Evolutionary conservation across 225 moss, liverwort and hornwort species (phyloP), one percentile per base, ranked within the genome.

Genomic region (Neckera pumila): DNA sequence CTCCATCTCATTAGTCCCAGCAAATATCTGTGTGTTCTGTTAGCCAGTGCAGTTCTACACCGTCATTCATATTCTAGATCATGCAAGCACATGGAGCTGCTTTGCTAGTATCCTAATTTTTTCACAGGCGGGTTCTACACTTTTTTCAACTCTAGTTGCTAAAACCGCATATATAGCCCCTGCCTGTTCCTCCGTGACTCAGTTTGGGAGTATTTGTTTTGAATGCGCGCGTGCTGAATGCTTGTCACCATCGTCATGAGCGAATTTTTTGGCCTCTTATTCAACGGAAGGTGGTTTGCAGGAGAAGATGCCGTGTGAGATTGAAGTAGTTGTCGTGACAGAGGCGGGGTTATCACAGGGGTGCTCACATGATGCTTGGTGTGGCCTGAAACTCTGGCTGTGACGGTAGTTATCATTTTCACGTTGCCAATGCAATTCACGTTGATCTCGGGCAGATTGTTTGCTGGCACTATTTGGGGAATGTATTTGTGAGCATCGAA

Each of bases 1-100:
- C 92, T 72, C 56, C 90, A 51, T 86, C 93, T 59, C 89, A 82
- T 74, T 90, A 88, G 80, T 84, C 34, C 77, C 66, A 81, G 70
- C 71, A 62, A 84, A 63, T 31, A 81, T 34, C 34, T 73, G 53
- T 57, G 63, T 62, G 76, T 77, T 92, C 82, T 59, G 82, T 42
- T 79, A 64, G 88, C 90, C 76, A 38, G 34, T 15, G 58, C 34
- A 89, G 66, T 67, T 80, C 65, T 72, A 76, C 75, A 81, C 57
- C 33, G 79, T 65, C 74, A 90, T 72, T 56, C 82, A 76, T 60
- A 58, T 77, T 76, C 79, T 67, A 79, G 58, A 86, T 60, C 71
- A 63, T 43, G 27, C 84, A 70, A 73, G 63, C 62, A 79, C 58
- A 56, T 34, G 42, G 85, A 86, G 72, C 80, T 89, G 81, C 66